Base-by-base conservation (phyloP, 164 flowering plant species). In the Magnolia sinica region DNA sequence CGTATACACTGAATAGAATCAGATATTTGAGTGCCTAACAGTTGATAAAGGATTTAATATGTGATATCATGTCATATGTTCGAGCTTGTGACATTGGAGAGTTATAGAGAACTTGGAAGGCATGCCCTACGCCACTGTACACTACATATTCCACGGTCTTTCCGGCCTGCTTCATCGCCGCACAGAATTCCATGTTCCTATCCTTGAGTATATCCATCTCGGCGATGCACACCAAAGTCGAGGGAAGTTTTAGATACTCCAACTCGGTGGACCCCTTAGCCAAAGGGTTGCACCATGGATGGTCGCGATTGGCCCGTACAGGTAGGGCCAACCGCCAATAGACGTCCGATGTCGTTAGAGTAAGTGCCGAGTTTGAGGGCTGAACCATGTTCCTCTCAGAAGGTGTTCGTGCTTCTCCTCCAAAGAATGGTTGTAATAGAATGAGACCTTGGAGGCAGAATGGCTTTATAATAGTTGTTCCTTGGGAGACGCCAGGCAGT, bases 381-480 rank as follows among this genome's bases (percentile, higher is more conserved):
- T 84, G 86, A 23, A 52, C 76, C 81, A 63, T 68, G 59, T 64
- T 31, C 69, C 51, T 83, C 82, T 89, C 91, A 1, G 91, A 83
- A 0, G 79, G 9, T 1, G 86, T 85, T 64, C 90, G 76, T 11
- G 76, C 74, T 68, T 89, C 91, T 0, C 89, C 89, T 16, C 90
- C 90, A n/a, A 89, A 87, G 55, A 89, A 89, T 0, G 91, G 91
- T 70, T 89, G 91, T 24, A 89, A 80, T 1, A 87, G 24, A 19
- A 89, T 79, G 0, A 74, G 51, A 27, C 90, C 91, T 71, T 77
- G 84, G 31, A 86, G 63, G 11, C 22, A 49, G 52, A 84, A 31
- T 0, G 88, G 84, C 55, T 74, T 81, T 5, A 83, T 64, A 58
- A 18, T 27, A 22, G 66, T 27, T 69, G 64, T 23, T 50, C 45